Evolutionary conservation across 2,329 filamentous ascomycete genomes (phyloP).

Genomic region (Neopestalotiopsis clavispora): DNA sequence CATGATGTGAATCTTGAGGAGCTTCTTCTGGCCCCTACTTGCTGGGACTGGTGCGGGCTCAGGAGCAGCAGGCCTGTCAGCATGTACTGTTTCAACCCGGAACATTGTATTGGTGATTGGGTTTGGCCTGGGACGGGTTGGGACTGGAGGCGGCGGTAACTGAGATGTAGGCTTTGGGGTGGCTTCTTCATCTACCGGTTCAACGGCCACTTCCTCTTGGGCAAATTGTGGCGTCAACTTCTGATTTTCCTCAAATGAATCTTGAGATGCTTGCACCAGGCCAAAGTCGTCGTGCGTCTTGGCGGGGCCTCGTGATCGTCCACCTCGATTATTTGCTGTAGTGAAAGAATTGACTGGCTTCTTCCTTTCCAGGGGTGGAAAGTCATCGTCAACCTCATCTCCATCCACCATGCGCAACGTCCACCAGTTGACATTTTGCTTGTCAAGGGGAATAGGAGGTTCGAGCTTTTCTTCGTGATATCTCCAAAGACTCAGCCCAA

Average conservation of each 20-base stretch:
- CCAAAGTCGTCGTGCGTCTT: conserved; percentile 85
- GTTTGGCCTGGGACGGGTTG: conserved; percentile 52
- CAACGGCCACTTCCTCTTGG: conserved; percentile 51
- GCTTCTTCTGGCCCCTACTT: conserved; percentile 68
- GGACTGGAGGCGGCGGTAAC: conserved; percentile 38
- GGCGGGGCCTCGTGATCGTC: conserved; percentile 67
- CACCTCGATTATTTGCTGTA: conserved; percentile 76
- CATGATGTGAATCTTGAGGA: conserved; percentile 73
- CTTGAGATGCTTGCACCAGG: conserved; percentile 72
- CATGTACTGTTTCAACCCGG: conserved; percentile 56
- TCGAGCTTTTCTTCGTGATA: conserved; percentile 79
- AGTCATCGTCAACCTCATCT: conserved; percentile 85
- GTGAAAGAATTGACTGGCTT: conserved; percentile 80
- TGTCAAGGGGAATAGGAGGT: conserved; percentile 66
- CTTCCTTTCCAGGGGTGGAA: conserved; percentile 76
- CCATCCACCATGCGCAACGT: conserved; percentile 83
- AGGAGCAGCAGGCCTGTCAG: conserved; percentile 60
- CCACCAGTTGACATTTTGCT: conserved; percentile 82
- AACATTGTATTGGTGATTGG: conserved; percentile 67
- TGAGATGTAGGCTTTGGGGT: conserved; percentile 56
- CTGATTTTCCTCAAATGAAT: conserved; percentile 73
- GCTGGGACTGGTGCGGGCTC: conserved; percentile 45
- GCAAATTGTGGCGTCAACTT: conserved; percentile 69
- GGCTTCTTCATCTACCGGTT: conserved; percentile 43
- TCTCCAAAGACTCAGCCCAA: conserved; percentile 77